Evolutionary conservation across 129 eudicot species (phyloP), one percentile per base, ranked within the genome.

Genomic region (Lactuca saligna): DNA sequence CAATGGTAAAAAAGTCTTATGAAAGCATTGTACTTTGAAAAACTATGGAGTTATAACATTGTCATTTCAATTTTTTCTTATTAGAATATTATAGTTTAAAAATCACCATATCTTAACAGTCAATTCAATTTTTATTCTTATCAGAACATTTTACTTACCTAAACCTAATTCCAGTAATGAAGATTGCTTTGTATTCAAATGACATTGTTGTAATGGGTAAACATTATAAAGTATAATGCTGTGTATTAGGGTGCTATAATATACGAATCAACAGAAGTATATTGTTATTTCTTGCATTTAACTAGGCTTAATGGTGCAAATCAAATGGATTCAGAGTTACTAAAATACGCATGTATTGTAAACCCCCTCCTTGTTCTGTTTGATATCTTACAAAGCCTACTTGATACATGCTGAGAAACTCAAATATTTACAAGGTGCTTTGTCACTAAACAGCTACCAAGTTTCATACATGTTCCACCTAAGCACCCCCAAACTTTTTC

Each of bases 351-450:
- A 68, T 66, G 59, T 29, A 25, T 25, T 25, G 29, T 25, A 63
- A 39, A 13, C 8, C 13, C 12, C 29, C 44, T 67, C 17, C 29
- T 25, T 67, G 44, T 34, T 46, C 29, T 20, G 38, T 66, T 41
- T 41, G 25, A 44, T 55, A 76, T 77, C 56, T 41, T 61, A 65
- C 77, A 42, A 15, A 68, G 61, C 74, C 65, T 68, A 54, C 70
- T 13, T 50, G 7, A 46, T 17, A 51, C 66, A 17, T 29, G 73
- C 41, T 75, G 32, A 4, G 61, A 75, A 59, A 75, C 74, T 71
- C 56, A 5, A 70, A 68, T 65, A 70, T 74, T 51, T 78, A 78
- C 81, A 74, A 38, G 48, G 44, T 56, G 64, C 56, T 5, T 42
- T 42, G 3, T 25, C 29, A 25, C 29, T 25, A 25, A 25, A 25